These are phyloP conservation scores for Rhodotorula sp. DNA, from an alignment of 1,284 basidiomycete genomes.

Conservation along the genomic window DNA sequence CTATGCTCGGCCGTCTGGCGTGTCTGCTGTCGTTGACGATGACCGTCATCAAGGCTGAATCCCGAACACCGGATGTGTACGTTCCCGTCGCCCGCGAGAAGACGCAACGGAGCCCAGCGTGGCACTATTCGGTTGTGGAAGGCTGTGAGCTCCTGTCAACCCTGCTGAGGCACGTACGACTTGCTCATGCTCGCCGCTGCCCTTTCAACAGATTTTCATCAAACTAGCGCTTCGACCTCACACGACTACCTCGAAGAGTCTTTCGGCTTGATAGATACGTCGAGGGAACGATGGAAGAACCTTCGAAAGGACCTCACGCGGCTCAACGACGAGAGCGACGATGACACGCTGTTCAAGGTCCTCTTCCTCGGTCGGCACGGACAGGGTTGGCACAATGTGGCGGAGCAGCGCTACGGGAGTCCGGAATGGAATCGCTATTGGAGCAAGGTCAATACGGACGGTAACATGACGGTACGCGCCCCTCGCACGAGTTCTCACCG, in stretches of 20 bases:
- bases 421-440: constrained; percentile 55
- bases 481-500: too few species aligned
- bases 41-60: not conserved
- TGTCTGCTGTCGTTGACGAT: not conserved
- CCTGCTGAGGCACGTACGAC: not conserved
- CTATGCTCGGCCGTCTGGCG: not conserved
- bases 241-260: constrained; percentile 44
- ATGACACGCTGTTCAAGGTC: constrained; percentile 59
- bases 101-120: too few species aligned
- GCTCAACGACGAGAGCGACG: constrained; percentile 55
- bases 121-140: not conserved
- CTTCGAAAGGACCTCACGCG: constrained; percentile 54
- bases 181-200: not conserved
- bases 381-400: constrained; percentile 69
- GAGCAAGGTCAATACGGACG: constrained; percentile 69
- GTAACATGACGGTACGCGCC: constrained; percentile 56
- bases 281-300: constrained; percentile 55
- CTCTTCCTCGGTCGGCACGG: constrained; percentile 70
- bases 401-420: constrained; percentile 67
- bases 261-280: constrained; percentile 62
- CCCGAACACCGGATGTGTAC: too few species aligned
- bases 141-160: not conserved
- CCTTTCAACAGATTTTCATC: not conserved
- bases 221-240: not conserved
- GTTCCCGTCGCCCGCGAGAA: not conserved